Evolutionary conservation across 352 stramenopile species (phyloP), one percentile per base, ranked within the genome.

Genomic region (Phytophthora melonis): DNA sequence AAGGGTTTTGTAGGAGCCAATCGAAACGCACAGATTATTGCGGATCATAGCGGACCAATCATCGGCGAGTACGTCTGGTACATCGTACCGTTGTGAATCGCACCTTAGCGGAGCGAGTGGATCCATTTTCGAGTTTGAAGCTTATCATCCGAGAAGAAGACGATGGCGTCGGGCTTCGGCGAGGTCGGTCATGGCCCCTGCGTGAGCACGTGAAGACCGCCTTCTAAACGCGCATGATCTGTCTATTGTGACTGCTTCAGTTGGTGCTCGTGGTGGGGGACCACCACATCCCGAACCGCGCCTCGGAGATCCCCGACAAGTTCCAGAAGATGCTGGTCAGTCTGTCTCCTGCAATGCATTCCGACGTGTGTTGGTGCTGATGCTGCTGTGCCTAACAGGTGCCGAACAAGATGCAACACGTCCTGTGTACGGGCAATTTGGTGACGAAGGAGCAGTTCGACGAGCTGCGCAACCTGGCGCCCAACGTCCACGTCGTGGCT

Each of bases 401-500:
- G 11, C 97, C 97, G 3, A 98, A 99, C 75, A 99, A 99, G 77
- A 99, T 99, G 80, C 96, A 99, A 77, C 97, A 99, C 77, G 93
- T 99, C 10, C 78, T 99, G 58, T 99, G 98, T 79, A 99, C 98
- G 16, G 98, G 98, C 32, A 99, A 99, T 79, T 80, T 99, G 68
- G 92, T 93, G 58, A 96, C 92, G 3, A 95, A 95, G 58, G 97
- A 99, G 73, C 94, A 99, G 75, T 99, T 97, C 68, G 92, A 99
- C 23, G 94, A 98, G 78, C 83, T 99, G 56, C 89, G 89, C 45
- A 86, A 90, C n/a, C 78, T 99, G n/a, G 94, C 97, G 25, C 95
- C 96, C 1, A 99, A 99, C 72, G 95, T 99, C 7, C 95, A 99
- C 84, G 86, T 99, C 7, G 97, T 99, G 8, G 82, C 87, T 13